Conservation (phyloP, 2,329 filamentous ascomycete species). For the Neonectria sp. region DNA sequence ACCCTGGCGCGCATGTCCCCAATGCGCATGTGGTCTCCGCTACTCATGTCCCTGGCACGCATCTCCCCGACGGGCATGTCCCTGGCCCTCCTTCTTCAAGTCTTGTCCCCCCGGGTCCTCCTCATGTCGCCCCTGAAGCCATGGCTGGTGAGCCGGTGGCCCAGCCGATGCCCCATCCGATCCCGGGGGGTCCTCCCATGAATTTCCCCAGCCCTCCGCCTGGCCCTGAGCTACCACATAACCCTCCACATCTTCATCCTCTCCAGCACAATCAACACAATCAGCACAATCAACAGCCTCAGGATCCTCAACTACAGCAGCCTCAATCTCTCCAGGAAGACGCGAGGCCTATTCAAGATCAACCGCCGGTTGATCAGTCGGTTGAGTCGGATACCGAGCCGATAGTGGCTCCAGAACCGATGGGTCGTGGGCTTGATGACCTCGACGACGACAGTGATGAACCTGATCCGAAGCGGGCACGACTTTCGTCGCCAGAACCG, state of each 20-base stretch:
- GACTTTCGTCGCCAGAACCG: conserved; percentile 51
- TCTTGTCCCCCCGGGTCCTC: not conserved
- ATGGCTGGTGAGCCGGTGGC: conserved; percentile 1
- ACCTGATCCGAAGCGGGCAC: conserved; percentile 58
- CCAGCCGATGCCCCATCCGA: not conserved
- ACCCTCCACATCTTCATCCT: conserved; percentile 41
- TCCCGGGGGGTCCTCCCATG: conserved; percentile 10
- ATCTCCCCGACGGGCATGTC: not conserved
- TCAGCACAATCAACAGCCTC: conserved; percentile 30
- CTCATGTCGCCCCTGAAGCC: conserved; percentile 3
- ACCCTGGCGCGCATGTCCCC: conserved; percentile 12
- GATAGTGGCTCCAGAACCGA: conserved; percentile 19
- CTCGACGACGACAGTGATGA: conserved; percentile 50
- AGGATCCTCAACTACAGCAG: conserved; percentile 29
- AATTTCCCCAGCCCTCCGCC: conserved; percentile 43
- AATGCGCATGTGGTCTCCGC: not conserved
- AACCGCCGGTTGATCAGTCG: conserved; percentile 1
- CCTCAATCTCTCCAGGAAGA: conserved; percentile 31
- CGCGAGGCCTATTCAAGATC: conserved; percentile 10
- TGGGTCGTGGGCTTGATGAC: conserved; percentile 27
- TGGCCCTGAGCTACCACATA: conserved; percentile 31
- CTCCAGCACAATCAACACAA: conserved; percentile 37
- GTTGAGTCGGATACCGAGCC: conserved; percentile 25
- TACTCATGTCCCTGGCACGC: not conserved
- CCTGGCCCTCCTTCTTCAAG: conserved; percentile 11